A percentile compares a stretch with the other conserved stretches of the same genome.
Conservation (phyloP, 2,329 filamentous ascomycete species). For the Hymenoscyphus linearis region DNA sequence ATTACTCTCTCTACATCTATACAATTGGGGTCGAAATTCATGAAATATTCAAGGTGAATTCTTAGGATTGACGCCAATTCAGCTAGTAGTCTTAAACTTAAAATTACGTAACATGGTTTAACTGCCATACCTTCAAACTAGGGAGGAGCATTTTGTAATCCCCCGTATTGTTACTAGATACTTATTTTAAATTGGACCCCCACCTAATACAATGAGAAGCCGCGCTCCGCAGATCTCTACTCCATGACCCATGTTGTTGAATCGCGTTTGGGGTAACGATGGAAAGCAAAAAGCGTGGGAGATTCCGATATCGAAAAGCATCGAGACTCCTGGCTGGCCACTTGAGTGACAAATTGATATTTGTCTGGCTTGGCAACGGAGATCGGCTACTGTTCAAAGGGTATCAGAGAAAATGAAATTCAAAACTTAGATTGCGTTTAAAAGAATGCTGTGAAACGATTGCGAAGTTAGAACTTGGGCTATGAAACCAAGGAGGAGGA, state of each 20-base stretch:
- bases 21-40: too few species aligned
- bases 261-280: constrained; percentile 8
- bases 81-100: too few species aligned
- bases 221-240: constrained; percentile 4
- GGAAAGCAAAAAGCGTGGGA: constrained; percentile 8
- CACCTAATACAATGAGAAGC: too few species aligned
- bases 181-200: too few species aligned
- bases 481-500: not conserved
- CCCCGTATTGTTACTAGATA: not conserved
- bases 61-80: too few species aligned
- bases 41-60: too few species aligned
- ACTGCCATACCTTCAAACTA: too few species aligned
- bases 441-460: constrained; percentile 10
- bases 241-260: not conserved
- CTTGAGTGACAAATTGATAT: constrained; percentile 1
- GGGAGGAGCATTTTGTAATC: constrained; percentile 20
- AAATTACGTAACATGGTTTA: too few species aligned
- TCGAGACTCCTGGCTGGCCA: constrained; percentile 5
- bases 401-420: constrained; percentile 11
- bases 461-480: not conserved
- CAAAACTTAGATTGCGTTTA: constrained; percentile 11
- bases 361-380: constrained; percentile 9
- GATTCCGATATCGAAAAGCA: constrained; percentile 12
- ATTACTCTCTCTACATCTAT: too few species aligned
- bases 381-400: constrained; percentile 15